Conservation (phyloP, 768 basidiomycete species). For the Aureoboletus auriporus region DNA sequence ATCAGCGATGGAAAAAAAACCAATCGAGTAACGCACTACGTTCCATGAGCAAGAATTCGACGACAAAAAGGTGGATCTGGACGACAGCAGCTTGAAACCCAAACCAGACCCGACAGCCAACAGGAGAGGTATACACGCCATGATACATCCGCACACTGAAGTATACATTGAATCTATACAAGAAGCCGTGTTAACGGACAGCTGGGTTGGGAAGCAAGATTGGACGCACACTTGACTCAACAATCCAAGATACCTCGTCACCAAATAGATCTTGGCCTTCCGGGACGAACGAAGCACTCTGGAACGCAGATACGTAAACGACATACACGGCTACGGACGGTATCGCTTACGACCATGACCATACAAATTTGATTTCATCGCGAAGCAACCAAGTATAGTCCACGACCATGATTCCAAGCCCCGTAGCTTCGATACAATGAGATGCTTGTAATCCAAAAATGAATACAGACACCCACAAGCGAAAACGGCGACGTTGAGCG, state of each 20-base stretch:
- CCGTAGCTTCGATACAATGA: background rate
- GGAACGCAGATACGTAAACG: background rate
- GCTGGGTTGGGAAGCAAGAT: background rate
- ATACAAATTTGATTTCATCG: conserved; percentile 11
- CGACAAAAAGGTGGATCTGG: conserved; percentile 9
- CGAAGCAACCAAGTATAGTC: conserved; percentile 12
- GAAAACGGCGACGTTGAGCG: background rate
- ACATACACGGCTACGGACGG: background rate
- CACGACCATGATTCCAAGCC: conserved; percentile 7
- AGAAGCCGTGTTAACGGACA: background rate
- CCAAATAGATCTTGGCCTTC: conserved; percentile 8
- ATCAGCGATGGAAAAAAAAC: background rate
- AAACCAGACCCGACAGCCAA: conserved; percentile 16
- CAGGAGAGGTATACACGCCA: conserved; percentile 3
- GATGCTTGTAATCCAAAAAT: background rate
- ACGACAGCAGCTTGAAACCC: conserved; percentile 11
- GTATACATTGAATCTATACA: conserved; percentile 20
- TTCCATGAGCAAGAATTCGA: conserved; percentile 16
- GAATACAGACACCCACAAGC: background rate
- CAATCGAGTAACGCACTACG: conserved; percentile 4
- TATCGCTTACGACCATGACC: conserved; percentile 11
- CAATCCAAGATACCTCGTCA: conserved; percentile 17
- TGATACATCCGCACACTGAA: conserved; percentile 15
- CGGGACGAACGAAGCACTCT: conserved; percentile 7
- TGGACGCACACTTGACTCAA: conserved; percentile 16